Conservation (phyloP, 306 rosid species). For the Malus domestica region ASM211411v1 NC_041789.1:18007001-18007500, state of each 20-base stretch:
- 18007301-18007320: not conserved
- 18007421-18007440: not conserved
- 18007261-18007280: not conserved
- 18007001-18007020: conserved; percentile 25
- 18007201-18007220: not conserved
- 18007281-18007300: not conserved
- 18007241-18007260: not conserved
- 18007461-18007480: not conserved
- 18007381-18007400: not conserved
- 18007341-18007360: not conserved
- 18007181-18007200: no score
- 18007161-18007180: no score
- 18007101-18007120: conserved; percentile 11
- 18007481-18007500: conserved; percentile 4
- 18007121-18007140: not conserved
- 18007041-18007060: conserved; percentile 23
- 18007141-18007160: no score
- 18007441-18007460: not conserved
- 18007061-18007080: conserved; percentile 40
- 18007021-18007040: conserved; percentile 27
- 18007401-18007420: not conserved
- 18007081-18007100: conserved; percentile 49
- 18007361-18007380: not conserved
- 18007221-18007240: not conserved
- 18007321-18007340: not conserved